A percentile compares a stretch with the other conserved stretches of the same genome.
These are phyloP conservation scores for Fusarium denticulatum DNA, from an alignment of 2,329 filamentous ascomycete genomes.

Conservation along the genomic window DNA sequence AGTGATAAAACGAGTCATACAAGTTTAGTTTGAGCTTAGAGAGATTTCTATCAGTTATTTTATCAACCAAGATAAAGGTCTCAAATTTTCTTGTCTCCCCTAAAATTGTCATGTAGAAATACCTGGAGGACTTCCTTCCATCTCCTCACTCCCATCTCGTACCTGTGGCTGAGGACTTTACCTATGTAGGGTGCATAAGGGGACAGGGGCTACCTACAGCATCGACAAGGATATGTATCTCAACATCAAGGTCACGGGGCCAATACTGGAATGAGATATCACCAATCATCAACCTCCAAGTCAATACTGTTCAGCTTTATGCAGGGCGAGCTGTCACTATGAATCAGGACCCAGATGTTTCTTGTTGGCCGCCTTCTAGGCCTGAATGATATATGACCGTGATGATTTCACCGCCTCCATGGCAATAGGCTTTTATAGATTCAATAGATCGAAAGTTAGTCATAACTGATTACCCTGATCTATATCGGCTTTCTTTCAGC, in stretches of 20 bases:
- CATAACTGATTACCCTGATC: not conserved
- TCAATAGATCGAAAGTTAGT: not conserved
- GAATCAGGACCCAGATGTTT: constrained; percentile 12
- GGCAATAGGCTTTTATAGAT: not conserved
- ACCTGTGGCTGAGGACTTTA: constrained; percentile 10
- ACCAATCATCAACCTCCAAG: constrained; percentile 32
- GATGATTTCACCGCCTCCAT: constrained; percentile 17
- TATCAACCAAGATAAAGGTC: not conserved
- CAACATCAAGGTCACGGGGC: constrained; percentile 23
- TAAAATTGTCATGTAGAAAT: not conserved
- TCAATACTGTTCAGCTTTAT: constrained; percentile 14
- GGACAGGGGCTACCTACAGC: constrained; percentile 15
- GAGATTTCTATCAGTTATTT: not conserved
- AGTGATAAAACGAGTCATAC: not conserved
- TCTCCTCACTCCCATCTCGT: not conserved
- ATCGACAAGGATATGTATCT: constrained; percentile 12
- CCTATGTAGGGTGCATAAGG: not conserved
- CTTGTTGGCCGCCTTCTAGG: constrained; percentile 2
- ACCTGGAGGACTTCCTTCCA: not conserved
- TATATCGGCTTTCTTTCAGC: not conserved
- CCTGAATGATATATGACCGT: constrained; percentile 3
- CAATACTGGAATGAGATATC: constrained; percentile 14
- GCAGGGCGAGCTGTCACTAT: constrained; percentile 35
- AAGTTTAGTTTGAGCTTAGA: not conserved
- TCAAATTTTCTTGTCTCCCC: not conserved